These are phyloP conservation scores for Noccaea caerulescens DNA, from an alignment of 345 rosid genomes.

Conservation along the genomic window DNA sequence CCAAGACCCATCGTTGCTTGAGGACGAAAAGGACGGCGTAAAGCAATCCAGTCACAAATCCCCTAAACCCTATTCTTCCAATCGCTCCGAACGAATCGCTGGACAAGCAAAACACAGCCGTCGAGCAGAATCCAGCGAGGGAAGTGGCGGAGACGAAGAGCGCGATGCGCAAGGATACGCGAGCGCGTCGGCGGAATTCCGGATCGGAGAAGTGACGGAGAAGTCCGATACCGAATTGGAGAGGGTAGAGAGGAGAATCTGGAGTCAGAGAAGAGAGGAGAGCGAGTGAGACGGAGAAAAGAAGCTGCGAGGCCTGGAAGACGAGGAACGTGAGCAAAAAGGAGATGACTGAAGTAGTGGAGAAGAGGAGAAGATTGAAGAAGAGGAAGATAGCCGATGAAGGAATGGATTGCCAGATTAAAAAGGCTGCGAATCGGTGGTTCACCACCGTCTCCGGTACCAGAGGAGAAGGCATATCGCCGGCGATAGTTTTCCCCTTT, in stretches of 20 bases:
- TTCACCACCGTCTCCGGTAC: constrained; percentile 51
- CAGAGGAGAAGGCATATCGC: constrained; percentile 42
- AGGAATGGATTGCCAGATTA: constrained; percentile 75
- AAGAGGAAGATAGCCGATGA: constrained; percentile 59
- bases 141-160: constrained; percentile 52
- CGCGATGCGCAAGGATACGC: constrained; percentile 50
- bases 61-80: constrained; percentile 63
- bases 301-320: constrained; percentile 62
- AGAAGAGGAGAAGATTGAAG: constrained; percentile 49
- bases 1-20: constrained; percentile 72
- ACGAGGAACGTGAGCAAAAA: constrained; percentile 47
- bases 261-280: constrained; percentile 52
- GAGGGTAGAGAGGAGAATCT: constrained; percentile 46
- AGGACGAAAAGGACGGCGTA: constrained; percentile 57
- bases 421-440: constrained; percentile 61
- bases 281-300: constrained; percentile 62
- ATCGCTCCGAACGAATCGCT: constrained; percentile 31
- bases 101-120: constrained; percentile 49
- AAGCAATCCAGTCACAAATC: constrained; percentile 67
- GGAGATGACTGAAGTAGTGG: constrained; percentile 30
- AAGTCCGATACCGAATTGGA: constrained; percentile 49
- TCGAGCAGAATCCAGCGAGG: constrained; percentile 53
- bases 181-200: constrained; percentile 58
- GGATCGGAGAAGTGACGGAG: constrained; percentile 47
- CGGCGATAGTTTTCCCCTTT: constrained; percentile 10